Base-by-base conservation (phyloP, 2,329 filamentous ascomycete genomes). In the Curvularia sp. region DNA sequence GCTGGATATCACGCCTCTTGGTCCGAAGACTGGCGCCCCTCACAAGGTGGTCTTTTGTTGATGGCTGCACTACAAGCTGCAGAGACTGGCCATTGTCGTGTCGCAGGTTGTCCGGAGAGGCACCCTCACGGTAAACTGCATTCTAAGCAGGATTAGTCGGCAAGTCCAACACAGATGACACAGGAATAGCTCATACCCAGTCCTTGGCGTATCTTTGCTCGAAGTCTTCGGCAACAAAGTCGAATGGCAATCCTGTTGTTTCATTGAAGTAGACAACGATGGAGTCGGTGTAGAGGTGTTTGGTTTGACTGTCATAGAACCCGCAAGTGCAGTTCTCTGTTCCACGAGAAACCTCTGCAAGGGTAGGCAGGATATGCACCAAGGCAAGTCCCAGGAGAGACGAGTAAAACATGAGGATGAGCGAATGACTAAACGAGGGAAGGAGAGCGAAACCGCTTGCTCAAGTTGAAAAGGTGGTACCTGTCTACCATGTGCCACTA, bases 201-300 rank as follows among this genome's bases (percentile, higher is more conserved):
- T 80, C 78, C 59, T 78, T 80, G 50, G 82, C 80, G 57, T 79
- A 80, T 23, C 73, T 74, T 65, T 82, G 74, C 48, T 71, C 67
- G 62, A 78, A 83, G 21, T 75, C 65, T 55, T 80, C 74, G 6
- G 76, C 67, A 7, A 77, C 49, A 54, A 83, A 80, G 15, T 77
- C 71, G 13, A 70, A 61, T 3, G 75, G 73, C 12, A 79, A 54
- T 15, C 52, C 68, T 7, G 64, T 64, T 2, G 80, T 80, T 58
- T 83, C 81, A 63, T 83, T 83, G 75, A 83, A 83, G 68, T 83
- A 83, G 4, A 80, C 71, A 47, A 83, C 80, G 25, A 81, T 74
- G 7, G 78, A 78, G 43, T 83, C 81, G 0, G 81, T 83, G 60
- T 78, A 83, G 10, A 81, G 61, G 18, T 74, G 63, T 8, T 73